These are phyloP conservation scores for Zygosaccharomyces pseudorouxii DNA, from an alignment of 805 yeast species.

Conservation along the genomic window DNA sequence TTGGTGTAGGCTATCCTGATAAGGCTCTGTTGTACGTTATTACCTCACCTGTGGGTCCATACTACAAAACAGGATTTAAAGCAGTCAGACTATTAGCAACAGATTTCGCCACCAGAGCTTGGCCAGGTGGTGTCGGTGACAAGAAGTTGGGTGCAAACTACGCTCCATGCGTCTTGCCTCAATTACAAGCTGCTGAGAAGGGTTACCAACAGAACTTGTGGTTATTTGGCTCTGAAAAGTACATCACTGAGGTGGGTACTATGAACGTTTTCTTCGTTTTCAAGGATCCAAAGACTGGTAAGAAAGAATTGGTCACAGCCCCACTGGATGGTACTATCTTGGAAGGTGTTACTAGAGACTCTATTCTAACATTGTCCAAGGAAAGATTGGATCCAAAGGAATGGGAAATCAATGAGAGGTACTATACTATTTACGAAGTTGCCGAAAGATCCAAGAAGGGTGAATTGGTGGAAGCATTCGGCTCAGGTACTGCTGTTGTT, in stretches of 20 bases:
- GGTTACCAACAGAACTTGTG: constrained; percentile 96
- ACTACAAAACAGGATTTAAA: constrained; percentile 91
- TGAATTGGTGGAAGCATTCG: constrained; percentile 88
- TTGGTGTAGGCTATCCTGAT: constrained; percentile 82
- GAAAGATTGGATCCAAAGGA: constrained; percentile 67
- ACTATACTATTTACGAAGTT: constrained; percentile 76
- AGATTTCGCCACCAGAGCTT: constrained; percentile 93
- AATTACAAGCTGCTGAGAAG: constrained; percentile 79
- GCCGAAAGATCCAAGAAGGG: constrained; percentile 72
- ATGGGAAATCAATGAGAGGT: constrained; percentile 83
- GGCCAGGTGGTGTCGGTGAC: constrained; percentile 99
- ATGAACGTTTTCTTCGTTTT: constrained; percentile 93
- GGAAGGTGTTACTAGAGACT: constrained; percentile 95
- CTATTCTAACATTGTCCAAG: constrained; percentile 72
- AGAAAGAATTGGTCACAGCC: constrained; percentile 89
- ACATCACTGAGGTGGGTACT: constrained; percentile 94
- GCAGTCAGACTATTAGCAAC: constrained; percentile 94
- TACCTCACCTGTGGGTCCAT: constrained; percentile 96
- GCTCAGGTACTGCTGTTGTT: constrained; percentile 96
- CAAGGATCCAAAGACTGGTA: constrained; percentile 68
- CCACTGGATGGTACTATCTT: constrained; percentile 96
- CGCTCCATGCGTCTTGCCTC: constrained; percentile 93
- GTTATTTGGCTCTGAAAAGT: constrained; percentile 86
- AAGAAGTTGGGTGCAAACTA: constrained; percentile 95
- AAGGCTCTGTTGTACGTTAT: constrained; percentile 81